These are phyloP conservation scores for Mortierella sp. DNA, from an alignment of 371 early-diverging fungal species.

Conservation along the genomic window DNA sequence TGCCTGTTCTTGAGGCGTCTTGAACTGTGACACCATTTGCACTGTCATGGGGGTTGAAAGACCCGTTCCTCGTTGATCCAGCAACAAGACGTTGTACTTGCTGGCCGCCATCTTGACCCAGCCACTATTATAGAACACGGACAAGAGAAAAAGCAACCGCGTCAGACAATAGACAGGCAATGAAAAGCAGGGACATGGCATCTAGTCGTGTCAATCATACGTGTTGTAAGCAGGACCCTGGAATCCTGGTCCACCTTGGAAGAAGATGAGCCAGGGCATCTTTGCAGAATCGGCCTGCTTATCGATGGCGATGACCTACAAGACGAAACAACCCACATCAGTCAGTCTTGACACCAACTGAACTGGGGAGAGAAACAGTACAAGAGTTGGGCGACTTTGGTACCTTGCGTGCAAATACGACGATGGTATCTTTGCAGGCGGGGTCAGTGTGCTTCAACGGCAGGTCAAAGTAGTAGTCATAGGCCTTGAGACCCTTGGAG, in stretches of 20 bases:
- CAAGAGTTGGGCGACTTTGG: too few relatives aligned
- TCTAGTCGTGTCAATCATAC: slow-evolving; percentile 10
- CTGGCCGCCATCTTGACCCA: slow-evolving; percentile 73
- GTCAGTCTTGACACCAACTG: too few relatives aligned
- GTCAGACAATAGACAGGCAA: too few relatives aligned
- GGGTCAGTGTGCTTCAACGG: slow-evolving; percentile 40
- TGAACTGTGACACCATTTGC: slow-evolving; percentile 58
- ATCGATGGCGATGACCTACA: slow-evolving; percentile 41
- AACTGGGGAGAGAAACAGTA: background rate
- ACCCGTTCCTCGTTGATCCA: slow-evolving; percentile 83
- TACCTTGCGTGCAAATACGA: slow-evolving; percentile 48
- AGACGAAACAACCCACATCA: background rate
- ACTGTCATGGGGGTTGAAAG: slow-evolving; percentile 71
- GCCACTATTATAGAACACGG: slow-evolving; percentile 55
- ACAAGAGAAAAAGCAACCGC: too few relatives aligned
- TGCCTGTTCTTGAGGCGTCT: slow-evolving; percentile 65
- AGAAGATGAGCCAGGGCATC: slow-evolving; percentile 52
- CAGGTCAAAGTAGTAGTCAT: slow-evolving; percentile 52
- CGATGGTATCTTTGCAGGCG: slow-evolving; percentile 42
- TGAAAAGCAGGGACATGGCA: background rate
- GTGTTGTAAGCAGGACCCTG: slow-evolving; percentile 52
- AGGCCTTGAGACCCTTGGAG: slow-evolving; percentile 44
- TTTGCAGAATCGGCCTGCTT: slow-evolving; percentile 42
- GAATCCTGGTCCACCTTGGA: slow-evolving; percentile 53
- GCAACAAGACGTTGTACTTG: slow-evolving; percentile 73